Percentiles rank a stretch among this genome's conserved stretches.
Evolutionary conservation across 192 early-diverging fungal species (phyloP).

Genomic region (Podila horticola): DNA sequence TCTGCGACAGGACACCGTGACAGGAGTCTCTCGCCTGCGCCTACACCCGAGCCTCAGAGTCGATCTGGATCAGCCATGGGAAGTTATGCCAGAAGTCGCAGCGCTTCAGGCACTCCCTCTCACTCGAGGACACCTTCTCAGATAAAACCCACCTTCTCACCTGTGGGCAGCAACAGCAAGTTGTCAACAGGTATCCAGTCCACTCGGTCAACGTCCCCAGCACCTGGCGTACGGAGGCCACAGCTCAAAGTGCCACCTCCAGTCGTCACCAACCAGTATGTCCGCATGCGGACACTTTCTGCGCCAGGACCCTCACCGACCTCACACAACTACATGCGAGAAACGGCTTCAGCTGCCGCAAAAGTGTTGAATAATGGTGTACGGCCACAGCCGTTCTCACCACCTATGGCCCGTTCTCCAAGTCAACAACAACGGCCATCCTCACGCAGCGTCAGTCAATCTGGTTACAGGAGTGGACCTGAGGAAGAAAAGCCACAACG

Average conservation of each 20-base stretch:
- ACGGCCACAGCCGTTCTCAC: constrained; percentile 2
- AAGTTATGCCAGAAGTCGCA: constrained; percentile 9
- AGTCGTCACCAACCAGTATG: constrained; percentile 15
- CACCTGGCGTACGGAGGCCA: not conserved
- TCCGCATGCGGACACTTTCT: constrained; percentile 12
- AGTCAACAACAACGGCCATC: not conserved
- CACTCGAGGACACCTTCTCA: constrained; percentile 13
- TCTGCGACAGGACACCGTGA: constrained; percentile 22
- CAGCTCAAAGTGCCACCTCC: constrained; percentile 37
- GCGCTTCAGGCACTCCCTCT: constrained; percentile 28
- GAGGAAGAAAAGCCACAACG: not conserved
- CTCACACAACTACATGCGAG: not conserved
- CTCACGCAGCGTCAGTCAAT: constrained; percentile 12
- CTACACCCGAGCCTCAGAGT: not conserved
- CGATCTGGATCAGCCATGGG: constrained; percentile 11
- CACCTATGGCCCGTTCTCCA: constrained; percentile 2
- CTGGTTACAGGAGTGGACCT: constrained; percentile 4
- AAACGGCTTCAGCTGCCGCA: not conserved
- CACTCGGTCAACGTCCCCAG: constrained; percentile 2
- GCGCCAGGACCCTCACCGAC: constrained; percentile 7
- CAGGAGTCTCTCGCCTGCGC: constrained; percentile 10
- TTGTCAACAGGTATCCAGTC: constrained; percentile 24
- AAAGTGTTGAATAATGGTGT: not conserved
- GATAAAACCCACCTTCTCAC: constrained; percentile 28
- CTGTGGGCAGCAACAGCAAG: constrained; percentile 33